A percentile compares a stretch with the other conserved stretches of the same genome.
Conservation (phyloP, 176 grass and related monocot species). For the Cymbopogon citratus region DNA sequence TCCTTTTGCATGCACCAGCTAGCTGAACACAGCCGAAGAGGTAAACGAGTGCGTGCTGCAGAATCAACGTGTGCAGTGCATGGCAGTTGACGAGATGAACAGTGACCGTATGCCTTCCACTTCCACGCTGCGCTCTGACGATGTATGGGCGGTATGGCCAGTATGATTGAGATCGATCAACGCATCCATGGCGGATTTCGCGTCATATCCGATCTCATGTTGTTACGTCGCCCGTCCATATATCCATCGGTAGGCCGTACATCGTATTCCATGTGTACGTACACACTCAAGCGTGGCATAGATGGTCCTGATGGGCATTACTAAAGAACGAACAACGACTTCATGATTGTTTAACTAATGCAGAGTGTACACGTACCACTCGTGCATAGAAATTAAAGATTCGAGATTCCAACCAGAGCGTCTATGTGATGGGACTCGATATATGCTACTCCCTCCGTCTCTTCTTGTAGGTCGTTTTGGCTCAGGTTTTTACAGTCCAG, state of each 20-base stretch:
- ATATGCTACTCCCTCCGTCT: too few species aligned
- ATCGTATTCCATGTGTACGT: constrained; percentile 29
- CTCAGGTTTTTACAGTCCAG: too few species aligned
- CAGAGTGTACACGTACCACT: not conserved
- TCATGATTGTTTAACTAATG: not conserved
- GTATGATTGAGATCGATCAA: not conserved
- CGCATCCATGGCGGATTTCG: not conserved
- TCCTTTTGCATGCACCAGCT: too few species aligned
- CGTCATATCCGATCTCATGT: not conserved
- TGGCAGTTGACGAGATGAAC: not conserved
- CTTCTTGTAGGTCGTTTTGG: too few species aligned
- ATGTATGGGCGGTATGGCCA: not conserved
- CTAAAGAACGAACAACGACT: not conserved
- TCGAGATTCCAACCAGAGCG: too few species aligned
- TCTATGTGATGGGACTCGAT: not conserved
- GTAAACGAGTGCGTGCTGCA: too few species aligned
- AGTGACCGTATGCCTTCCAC: not conserved
- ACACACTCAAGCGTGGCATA: too few species aligned
- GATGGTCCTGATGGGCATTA: constrained; percentile 11
- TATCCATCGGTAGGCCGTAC: constrained; percentile 19
- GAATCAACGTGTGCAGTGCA: not conserved
- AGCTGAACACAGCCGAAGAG: too few species aligned
- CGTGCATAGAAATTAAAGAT: not conserved
- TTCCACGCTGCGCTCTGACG: not conserved
- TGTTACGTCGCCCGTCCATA: not conserved